These are phyloP conservation scores for Diutina siamensis DNA, from an alignment of 1,139 yeast species.

Conservation along the genomic window DNA sequence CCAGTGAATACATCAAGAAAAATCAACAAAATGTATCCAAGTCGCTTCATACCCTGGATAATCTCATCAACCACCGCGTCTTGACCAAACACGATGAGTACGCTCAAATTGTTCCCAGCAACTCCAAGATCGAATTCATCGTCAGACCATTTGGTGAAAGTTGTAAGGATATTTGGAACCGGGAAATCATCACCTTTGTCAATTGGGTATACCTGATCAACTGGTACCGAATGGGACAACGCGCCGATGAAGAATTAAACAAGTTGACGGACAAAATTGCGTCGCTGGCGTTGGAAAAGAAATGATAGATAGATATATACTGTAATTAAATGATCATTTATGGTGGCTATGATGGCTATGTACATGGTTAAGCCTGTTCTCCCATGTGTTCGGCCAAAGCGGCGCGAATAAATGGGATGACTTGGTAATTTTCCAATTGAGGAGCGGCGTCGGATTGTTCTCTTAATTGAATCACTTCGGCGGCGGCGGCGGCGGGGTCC, in stretches of 20 bases:
- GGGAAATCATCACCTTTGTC: conserved; percentile 54
- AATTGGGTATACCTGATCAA: conserved; percentile 52
- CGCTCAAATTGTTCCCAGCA: conserved; percentile 25
- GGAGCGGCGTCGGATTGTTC: conserved; percentile 10
- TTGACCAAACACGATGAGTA: conserved; percentile 27
- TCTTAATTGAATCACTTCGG: conserved; percentile 38
- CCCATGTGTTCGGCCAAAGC: not conserved
- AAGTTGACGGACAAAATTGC: conserved; percentile 23
- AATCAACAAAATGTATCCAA: conserved; percentile 36
- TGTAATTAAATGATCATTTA: no score
- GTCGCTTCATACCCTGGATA: conserved; percentile 37
- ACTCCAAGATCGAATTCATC: conserved; percentile 24
- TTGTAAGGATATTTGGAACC: conserved; percentile 73
- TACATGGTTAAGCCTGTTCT: not conserved
- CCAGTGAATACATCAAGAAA: conserved; percentile 44
- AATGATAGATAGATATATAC: no score
- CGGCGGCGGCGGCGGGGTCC: conserved; percentile 38
- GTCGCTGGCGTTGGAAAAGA: conserved; percentile 15
- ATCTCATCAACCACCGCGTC: conserved; percentile 39
- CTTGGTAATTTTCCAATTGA: not conserved
- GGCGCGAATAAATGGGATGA: not conserved
- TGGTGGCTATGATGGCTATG: not conserved
- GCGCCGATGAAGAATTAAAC: conserved; percentile 24
- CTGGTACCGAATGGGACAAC: conserved; percentile 34
- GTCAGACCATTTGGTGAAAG: conserved; percentile 41